phyloP scores from a whole-genome alignment of 2,329 filamentous ascomycete species.

The Myriosclerotinia duriaeana region DNA sequence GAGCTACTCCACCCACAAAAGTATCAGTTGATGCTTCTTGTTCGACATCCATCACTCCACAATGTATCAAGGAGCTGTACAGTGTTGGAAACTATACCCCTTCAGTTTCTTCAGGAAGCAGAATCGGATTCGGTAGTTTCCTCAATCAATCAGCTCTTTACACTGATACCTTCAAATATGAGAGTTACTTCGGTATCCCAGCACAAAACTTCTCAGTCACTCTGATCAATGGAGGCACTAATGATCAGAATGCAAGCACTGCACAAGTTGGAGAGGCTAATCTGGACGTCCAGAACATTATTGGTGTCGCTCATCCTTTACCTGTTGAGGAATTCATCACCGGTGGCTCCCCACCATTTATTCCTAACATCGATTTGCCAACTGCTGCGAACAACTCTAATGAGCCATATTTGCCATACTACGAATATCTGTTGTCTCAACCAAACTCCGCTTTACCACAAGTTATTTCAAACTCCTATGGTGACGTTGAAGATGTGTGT shows the following conservation, averaged over 20 bases:
- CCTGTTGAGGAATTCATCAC: constrained; percentile 56
- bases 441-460: constrained; percentile 49
- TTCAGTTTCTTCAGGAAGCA: constrained; percentile 47
- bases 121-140: constrained; percentile 53
- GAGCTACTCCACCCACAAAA: constrained; percentile 7
- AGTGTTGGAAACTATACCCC: constrained; percentile 49
- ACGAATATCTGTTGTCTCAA: constrained; percentile 52
- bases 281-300: constrained; percentile 54
- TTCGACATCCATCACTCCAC: constrained; percentile 45
- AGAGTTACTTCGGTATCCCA: constrained; percentile 45
- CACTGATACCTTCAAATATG: constrained; percentile 45
- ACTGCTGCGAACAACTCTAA: constrained; percentile 44
- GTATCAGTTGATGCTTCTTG: constrained; percentile 30
- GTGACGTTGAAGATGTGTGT: constrained; percentile 51
- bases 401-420: constrained; percentile 58
- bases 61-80: constrained; percentile 51
- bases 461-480: constrained; percentile 58
- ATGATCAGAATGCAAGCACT: constrained; percentile 43
- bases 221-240: constrained; percentile 44
- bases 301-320: constrained; percentile 54
- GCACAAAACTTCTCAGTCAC: constrained; percentile 47
- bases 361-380: constrained; percentile 45
- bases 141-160: constrained; percentile 52
- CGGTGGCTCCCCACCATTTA: constrained; percentile 54
- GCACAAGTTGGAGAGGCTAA: constrained; percentile 29